Percentiles rank a stretch among this genome's conserved stretches.
Evolutionary conservation across 805 yeast species (phyloP).

Genomic region (Jamesozyma jinghongensis): DNA sequence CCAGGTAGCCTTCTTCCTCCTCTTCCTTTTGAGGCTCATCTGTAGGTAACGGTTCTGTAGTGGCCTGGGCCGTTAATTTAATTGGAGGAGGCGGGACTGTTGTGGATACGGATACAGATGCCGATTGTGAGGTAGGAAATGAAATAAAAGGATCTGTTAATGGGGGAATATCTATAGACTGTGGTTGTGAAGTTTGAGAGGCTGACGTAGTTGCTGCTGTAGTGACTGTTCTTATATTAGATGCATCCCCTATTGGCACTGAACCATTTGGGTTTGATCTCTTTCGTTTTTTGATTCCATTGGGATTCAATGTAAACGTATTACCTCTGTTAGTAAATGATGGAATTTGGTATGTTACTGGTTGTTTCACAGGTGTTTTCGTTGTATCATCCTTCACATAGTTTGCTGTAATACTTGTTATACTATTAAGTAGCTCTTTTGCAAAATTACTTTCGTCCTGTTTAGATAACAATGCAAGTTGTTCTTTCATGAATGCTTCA

Average conservation of each 20-base stretch:
- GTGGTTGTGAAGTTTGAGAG: no score
- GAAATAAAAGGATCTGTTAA: no score
- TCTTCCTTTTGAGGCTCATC: not conserved
- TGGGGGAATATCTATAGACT: no score
- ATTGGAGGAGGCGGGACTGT: not conserved
- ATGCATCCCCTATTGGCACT: no score
- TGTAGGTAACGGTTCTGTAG: not conserved
- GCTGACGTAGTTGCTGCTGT: no score
- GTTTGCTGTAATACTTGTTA: constrained; percentile 23
- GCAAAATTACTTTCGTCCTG: constrained; percentile 9
- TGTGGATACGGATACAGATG: not conserved
- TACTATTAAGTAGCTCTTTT: constrained; percentile 24
- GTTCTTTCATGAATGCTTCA: constrained; percentile 1
- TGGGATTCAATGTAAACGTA: constrained; percentile 26
- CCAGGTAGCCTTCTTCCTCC: no score
- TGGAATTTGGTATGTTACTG: not conserved
- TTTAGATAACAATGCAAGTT: not conserved
- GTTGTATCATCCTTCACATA: constrained; percentile 13
- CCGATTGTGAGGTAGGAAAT: no score
- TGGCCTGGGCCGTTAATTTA: not conserved
- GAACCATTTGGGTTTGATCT: constrained; percentile 1
- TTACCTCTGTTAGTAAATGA: constrained; percentile 6
- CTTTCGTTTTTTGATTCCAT: constrained; percentile 26
- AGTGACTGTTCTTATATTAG: no score
- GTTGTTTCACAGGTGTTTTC: not conserved